phyloP scores from a whole-genome alignment of 2,329 filamentous ascomycete genomes.

The Aspergillus persii region DNA sequence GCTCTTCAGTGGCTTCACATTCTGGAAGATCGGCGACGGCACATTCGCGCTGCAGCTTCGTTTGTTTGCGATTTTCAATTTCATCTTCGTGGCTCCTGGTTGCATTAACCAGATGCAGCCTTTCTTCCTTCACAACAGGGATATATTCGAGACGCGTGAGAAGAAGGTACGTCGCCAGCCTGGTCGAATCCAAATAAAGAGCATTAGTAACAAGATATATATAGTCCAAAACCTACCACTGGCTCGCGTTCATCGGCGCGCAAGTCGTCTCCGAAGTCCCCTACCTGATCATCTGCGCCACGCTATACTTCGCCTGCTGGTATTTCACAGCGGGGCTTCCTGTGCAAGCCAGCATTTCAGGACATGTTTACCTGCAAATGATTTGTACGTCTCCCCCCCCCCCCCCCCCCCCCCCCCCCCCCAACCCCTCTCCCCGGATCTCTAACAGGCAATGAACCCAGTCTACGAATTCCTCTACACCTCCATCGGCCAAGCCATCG shows the following conservation, averaged over 20 bases:
- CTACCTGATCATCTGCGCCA: constrained; percentile 45
- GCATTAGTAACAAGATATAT: not conserved
- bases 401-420: not conserved
- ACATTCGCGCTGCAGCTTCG: constrained; percentile 54
- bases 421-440: not conserved
- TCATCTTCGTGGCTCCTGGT: constrained; percentile 61
- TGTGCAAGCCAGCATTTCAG: constrained; percentile 28
- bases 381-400: constrained; percentile 26
- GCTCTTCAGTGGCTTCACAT: constrained; percentile 62
- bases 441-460: constrained; percentile 13
- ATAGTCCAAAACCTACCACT: constrained; percentile 58
- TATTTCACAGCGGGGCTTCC: constrained; percentile 57
- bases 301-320: constrained; percentile 53
- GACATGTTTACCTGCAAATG: constrained; percentile 42
- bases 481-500: constrained; percentile 48
- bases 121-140: constrained; percentile 56
- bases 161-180: constrained; percentile 45
- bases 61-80: constrained; percentile 62
- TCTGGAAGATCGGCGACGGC: constrained; percentile 58
- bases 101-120: constrained; percentile 60
- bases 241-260: constrained; percentile 58
- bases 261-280: constrained; percentile 50
- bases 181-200: not conserved
- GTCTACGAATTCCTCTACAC: constrained; percentile 46
- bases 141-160: constrained; percentile 59